Base-by-base conservation (phyloP, 164 flowering plant genomes). In the Annona squamosa region DNA sequence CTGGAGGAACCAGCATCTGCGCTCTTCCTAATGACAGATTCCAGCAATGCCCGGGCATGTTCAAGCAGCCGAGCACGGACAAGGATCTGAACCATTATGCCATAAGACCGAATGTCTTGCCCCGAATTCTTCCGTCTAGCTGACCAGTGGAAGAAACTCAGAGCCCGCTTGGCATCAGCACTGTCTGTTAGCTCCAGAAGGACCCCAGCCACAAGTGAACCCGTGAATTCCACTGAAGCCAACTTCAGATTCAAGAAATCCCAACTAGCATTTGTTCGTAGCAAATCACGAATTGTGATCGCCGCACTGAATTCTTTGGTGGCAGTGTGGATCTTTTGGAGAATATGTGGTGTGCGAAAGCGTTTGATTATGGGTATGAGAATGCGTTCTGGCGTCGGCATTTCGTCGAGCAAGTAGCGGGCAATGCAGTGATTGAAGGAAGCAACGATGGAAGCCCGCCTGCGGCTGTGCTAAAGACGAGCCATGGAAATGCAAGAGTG, bases 111-210 rank as follows among this genome's bases (percentile, higher is more conserved):
- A 70, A 85, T 7, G 46, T 82, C 84, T 67, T 91, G 98, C 57
- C 75, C 69, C 43, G 76, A 69, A 7, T 82, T 76, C 66, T 77
- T 74, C 3, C 56, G 42, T 5, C 76, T 74, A 0, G 91, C 83
- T 2, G 92, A 83, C 98, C 97, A 94, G 75, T 92, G 95, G 79
- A 94, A 92, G 81, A 94, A 94, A 10, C 75, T 81, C 45, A 94
- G 71, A 13, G 91, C 95, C 3, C 72, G 75, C 77, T 82, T 89
- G 0, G 91, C 94, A 67, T 89, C 86, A 0, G 5, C 19, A 4
- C 93, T 92, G 26, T 90, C 81, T 73, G 87, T 85, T 43, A 94
- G 77, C 65, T 87, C 82, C 1, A 92, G 66, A 76, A 92, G 78
- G 43, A 92, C 82, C 44, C 78, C 65, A 52, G 86, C 81, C 0